A percentile compares a stretch with the other conserved stretches of the same genome.
These are phyloP conservation scores for Ambrosia artemisiifolia DNA, from an alignment of 129 eudicot genomes.

Conservation along the genomic window DNA sequence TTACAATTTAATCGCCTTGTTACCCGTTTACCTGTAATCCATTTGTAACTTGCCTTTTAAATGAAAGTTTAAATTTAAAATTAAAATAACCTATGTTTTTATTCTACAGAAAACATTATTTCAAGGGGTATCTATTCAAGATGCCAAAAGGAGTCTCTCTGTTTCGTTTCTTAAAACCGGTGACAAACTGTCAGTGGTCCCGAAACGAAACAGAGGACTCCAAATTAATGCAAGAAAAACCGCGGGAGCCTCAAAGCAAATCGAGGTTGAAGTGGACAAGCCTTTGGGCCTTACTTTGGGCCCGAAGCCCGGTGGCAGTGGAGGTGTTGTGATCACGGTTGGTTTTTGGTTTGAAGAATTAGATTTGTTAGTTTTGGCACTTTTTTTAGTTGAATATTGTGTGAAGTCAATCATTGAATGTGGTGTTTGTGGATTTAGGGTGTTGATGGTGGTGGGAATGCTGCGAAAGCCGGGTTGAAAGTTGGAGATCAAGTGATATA, in stretches of 20 bases:
- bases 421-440: slow-evolving; percentile 40
- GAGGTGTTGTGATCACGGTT: slow-evolving; percentile 90
- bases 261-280: slow-evolving; percentile 96
- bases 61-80: background rate
- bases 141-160: slow-evolving; percentile 51
- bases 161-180: slow-evolving; percentile 25
- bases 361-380: background rate
- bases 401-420: background rate
- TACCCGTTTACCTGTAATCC: too few species aligned
- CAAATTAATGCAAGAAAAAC: slow-evolving; percentile 67
- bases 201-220: slow-evolving; percentile 35
- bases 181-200: slow-evolving; percentile 5
- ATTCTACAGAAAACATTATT: slow-evolving; percentile 61
- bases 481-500: slow-evolving; percentile 90
- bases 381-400: background rate
- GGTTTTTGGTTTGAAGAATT: slow-evolving; percentile 11
- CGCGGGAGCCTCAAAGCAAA: slow-evolving; percentile 75
- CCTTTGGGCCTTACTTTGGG: slow-evolving; percentile 94
- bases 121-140: slow-evolving; percentile 68
- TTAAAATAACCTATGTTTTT: background rate
- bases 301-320: slow-evolving; percentile 85
- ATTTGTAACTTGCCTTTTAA: too few species aligned
- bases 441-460: slow-evolving; percentile 90
- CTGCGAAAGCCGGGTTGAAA: slow-evolving; percentile 89
- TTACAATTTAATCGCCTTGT: background rate